A percentile compares a stretch with the other conserved stretches of the same genome.
Evolutionary conservation across 495 filamentous ascomycete species (phyloP).

Genomic region (Aspergillus taichungensis): DNA sequence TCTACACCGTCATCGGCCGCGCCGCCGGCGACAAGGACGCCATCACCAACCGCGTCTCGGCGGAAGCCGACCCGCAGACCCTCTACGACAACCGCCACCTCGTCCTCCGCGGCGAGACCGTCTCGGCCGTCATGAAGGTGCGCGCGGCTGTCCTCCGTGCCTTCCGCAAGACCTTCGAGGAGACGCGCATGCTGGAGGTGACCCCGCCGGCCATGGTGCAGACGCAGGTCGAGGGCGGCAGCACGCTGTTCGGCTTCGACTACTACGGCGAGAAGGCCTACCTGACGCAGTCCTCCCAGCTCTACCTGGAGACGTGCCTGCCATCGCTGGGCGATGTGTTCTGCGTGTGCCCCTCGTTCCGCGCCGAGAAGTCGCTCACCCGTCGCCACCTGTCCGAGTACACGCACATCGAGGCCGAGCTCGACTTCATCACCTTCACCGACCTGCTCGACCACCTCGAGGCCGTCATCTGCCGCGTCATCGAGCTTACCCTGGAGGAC

Average conservation of each 20-base stretch:
- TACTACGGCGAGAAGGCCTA: constrained; percentile 95
- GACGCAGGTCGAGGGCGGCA: constrained; percentile 94
- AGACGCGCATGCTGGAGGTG: constrained; percentile 72
- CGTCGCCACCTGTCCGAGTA: constrained; percentile 93
- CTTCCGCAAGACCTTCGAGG: constrained; percentile 74
- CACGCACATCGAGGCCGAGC: constrained; percentile 92
- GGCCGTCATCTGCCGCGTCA: constrained; percentile 76
- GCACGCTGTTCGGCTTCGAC: constrained; percentile 85
- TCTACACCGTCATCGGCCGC: constrained; percentile 75
- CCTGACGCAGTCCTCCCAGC: constrained; percentile 93
- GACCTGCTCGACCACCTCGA: constrained; percentile 91
- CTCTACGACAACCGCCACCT: constrained; percentile 86
- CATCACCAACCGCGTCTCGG: constrained; percentile 82
- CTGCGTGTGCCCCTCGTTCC: constrained; percentile 98
- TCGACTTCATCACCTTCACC: constrained; percentile 91
- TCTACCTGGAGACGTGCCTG: constrained; percentile 94
- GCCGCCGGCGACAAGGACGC: constrained; percentile 87
- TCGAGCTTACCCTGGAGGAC: constrained; percentile 66
- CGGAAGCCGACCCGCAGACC: constrained; percentile 70
- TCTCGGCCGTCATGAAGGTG: constrained; percentile 85
- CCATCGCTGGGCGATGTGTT: constrained; percentile 89
- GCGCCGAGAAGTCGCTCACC: constrained; percentile 91
- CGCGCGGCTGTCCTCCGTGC: constrained; percentile 75
- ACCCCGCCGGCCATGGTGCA: constrained; percentile 96
- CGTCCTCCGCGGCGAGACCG: constrained; percentile 79